Evolutionary conservation across 2,329 filamentous ascomycete genomes (phyloP).

Genomic region (Fonsecaea erecta): DNA sequence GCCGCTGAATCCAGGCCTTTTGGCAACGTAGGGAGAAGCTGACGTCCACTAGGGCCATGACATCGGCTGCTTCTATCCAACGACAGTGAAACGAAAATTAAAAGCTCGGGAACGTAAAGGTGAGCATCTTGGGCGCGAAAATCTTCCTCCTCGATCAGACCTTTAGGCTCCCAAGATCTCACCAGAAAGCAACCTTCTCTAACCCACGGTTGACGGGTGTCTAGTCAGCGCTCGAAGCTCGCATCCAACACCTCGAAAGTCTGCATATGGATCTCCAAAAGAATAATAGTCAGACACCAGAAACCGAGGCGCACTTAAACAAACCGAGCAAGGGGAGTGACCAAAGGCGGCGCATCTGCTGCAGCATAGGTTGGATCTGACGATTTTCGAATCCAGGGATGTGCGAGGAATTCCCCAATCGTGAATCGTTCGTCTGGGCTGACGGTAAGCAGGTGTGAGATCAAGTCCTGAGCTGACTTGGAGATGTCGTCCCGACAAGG

Average conservation of each 20-base stretch:
- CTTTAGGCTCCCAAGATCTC: neutral
- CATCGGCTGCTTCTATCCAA: slow-evolving; percentile 3
- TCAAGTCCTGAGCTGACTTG: no score
- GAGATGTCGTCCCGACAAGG: no score
- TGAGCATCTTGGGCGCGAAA: neutral
- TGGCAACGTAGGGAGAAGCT: neutral
- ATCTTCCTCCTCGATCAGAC: neutral
- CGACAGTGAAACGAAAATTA: neutral
- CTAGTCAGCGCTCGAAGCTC: neutral
- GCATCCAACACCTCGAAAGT: neutral
- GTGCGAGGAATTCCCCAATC: no score
- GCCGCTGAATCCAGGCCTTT: neutral
- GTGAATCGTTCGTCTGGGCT: no score
- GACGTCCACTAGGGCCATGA: neutral
- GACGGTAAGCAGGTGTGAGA: no score
- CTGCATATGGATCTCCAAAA: neutral
- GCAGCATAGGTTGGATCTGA: no score
- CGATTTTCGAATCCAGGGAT: no score
- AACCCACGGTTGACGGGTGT: neutral
- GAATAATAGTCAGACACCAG: neutral
- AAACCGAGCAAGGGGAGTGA: no score
- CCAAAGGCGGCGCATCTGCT: no score
- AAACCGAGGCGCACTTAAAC: neutral
- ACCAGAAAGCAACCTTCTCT: neutral
- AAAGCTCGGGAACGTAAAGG: slow-evolving; percentile 1